Base-by-base conservation (phyloP, 495 filamentous ascomycete genomes). In the Aspergillus kassunensis region DNA sequence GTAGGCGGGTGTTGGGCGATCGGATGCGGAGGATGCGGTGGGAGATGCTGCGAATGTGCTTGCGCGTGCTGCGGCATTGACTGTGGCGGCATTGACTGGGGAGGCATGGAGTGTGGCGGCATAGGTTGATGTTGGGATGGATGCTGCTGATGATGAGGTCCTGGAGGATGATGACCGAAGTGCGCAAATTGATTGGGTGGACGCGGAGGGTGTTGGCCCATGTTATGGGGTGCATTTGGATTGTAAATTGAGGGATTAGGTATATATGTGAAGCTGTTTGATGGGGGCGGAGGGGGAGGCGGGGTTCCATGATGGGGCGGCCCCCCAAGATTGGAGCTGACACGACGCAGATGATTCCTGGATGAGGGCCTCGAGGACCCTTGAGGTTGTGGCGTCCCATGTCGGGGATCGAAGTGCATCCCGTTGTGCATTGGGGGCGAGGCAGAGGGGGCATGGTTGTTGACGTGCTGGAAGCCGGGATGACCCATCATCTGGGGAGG, bases 371-470 rank as follows among this genome's bases (percentile, higher is more conserved):
- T 78, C 10, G 92, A 95, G 43, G 79, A 72, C 49, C 75, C 78
- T 59, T 87, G 84, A 11, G 87, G 88, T 58, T 91, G 86, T 13
- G 90, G 89, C 4, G 91, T 92, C 48, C 87, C 85, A 44, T 87
- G 84, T 49, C 89, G 80, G 34, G 83, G 82, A 48, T 78, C 81
- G 58, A 86, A 89, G 7, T 80, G 78, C 44, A 87, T 78, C 37
- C 87, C 88, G 64, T 93, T 95, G 21, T 76, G 79, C 55, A 97
- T 88, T 1, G 95, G 95, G 47, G 95, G 93, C 12, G 95, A 96
- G 4, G 84, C 85, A 39, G 91, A 95, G 16, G 91, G 88, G 18
- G 89, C 90, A 58, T 93, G 84, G 64, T 90, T n/a, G n/a, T n/a
- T 80, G 54, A 97, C 83, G 59, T 91, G 86, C 56, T 85, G 80